Evolutionary conservation across 257 asterid genomes (phyloP).

Genomic region (Marsdenia floribunda): DNA sequence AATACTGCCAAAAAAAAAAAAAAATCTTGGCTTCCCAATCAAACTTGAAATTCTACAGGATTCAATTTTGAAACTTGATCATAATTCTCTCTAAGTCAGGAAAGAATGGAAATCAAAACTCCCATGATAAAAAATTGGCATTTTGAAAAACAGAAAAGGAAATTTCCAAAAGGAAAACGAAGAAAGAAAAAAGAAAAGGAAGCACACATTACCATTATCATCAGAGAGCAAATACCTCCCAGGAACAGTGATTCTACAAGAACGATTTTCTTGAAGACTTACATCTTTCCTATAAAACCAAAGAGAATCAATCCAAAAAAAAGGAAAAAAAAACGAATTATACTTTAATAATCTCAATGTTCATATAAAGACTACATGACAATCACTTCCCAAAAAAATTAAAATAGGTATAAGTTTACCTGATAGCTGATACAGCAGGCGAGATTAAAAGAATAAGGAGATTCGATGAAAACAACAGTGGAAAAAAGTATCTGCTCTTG

Average conservation of each 20-base stretch:
- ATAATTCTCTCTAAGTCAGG: not conserved
- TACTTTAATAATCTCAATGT: not conserved
- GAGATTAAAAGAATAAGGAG: constrained; percentile 30
- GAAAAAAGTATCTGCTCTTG: not conserved
- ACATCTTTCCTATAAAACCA: constrained; percentile 50
- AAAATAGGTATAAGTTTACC: constrained; percentile 21
- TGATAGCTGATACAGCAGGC: constrained; percentile 43
- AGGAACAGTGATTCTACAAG: constrained; percentile 77
- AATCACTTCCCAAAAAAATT: not conserved
- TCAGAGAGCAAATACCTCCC: constrained; percentile 79
- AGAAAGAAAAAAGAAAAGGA: no score
- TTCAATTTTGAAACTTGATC: no score
- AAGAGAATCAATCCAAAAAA: constrained; percentile 1
- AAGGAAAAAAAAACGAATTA: not conserved
- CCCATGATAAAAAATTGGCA: not conserved
- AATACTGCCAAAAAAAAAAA: not conserved
- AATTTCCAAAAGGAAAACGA: not conserved
- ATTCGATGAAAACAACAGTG: not conserved
- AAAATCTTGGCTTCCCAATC: not conserved
- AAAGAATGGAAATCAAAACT: not conserved
- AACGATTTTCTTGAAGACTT: constrained; percentile 37
- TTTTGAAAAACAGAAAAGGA: not conserved
- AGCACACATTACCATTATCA: constrained; percentile 54
- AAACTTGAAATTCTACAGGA: not conserved
- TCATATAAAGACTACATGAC: not conserved